These are phyloP conservation scores for Kluyveromyces dobzhanskii DNA, from an alignment of 805 yeast genomes.

Conservation along the genomic window DNA sequence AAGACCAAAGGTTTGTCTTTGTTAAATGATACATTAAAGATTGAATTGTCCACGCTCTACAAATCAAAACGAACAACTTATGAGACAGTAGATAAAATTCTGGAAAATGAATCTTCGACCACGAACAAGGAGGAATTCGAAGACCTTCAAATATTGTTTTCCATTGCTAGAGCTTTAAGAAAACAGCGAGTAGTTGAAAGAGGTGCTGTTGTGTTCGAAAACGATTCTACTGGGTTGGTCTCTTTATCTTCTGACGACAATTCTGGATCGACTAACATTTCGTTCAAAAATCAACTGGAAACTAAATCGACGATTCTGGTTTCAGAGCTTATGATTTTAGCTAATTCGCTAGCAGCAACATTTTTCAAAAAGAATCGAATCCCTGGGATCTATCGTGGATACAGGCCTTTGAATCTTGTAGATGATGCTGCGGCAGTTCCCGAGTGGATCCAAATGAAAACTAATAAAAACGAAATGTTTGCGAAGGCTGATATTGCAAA, in stretches of 20 bases:
- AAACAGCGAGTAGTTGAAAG: conserved; percentile 22
- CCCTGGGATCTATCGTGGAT: conserved; percentile 41
- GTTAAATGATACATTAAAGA: conserved; percentile 21
- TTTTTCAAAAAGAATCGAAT: conserved; percentile 36
- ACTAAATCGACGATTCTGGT: conserved; percentile 57
- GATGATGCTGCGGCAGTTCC: conserved; percentile 20
- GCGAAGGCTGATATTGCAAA: conserved; percentile 35
- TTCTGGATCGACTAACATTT: conserved; percentile 7
- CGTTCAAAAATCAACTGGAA: conserved; percentile 19
- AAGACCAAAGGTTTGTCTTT: conserved; percentile 15
- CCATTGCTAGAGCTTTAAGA: conserved; percentile 16
- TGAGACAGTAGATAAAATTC: conserved; percentile 45
- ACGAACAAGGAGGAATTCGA: conserved; percentile 10
- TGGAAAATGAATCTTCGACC: conserved; percentile 25
- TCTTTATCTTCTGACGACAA: conserved; percentile 10
- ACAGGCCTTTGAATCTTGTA: conserved; percentile 25
- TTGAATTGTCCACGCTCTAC: conserved; percentile 35
- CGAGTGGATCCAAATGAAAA: conserved; percentile 16
- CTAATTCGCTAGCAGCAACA: conserved; percentile 54
- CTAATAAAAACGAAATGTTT: conserved; percentile 17
- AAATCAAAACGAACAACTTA: conserved; percentile 55
- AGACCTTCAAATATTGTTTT: conserved; percentile 32
- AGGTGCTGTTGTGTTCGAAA: conserved; percentile 37
- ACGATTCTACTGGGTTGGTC: conserved; percentile 23
- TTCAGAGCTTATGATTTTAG: conserved; percentile 75